Percentiles rank a stretch among this genome's conserved stretches.
Evolutionary conservation across 192 early-diverging fungal species (phyloP).

Genomic region (Lobosporangium transversale): DNA sequence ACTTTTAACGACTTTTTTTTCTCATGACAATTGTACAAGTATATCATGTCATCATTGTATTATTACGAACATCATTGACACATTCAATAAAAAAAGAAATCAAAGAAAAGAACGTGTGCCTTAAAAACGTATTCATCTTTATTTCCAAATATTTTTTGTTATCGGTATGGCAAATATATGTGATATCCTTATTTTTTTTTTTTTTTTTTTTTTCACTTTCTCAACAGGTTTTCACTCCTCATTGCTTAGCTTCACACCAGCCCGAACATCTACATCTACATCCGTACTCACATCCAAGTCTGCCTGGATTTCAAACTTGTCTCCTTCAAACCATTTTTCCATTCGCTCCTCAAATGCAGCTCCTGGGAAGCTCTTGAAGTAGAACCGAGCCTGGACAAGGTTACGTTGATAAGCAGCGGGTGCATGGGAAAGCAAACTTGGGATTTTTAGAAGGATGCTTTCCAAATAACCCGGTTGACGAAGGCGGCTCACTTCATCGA

Average conservation of each 20-base stretch:
- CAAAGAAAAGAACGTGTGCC: too few species aligned
- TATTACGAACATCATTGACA: too few species aligned
- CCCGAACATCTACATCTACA: constrained; percentile 1
- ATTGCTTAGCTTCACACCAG: neutral
- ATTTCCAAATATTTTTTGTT: too few species aligned
- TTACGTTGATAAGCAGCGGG: constrained; percentile 42
- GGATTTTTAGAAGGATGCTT: constrained; percentile 10
- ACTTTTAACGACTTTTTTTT: too few species aligned
- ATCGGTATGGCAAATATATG: too few species aligned
- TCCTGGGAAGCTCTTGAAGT: constrained; percentile 45
- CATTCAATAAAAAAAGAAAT: too few species aligned
- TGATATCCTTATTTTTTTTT: too few species aligned
- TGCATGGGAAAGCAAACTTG: constrained; percentile 37
- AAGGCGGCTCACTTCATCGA: constrained; percentile 21
- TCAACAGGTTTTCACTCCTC: neutral
- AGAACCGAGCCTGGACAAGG: constrained; percentile 29
- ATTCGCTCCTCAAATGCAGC: constrained; percentile 24
- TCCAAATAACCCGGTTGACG: constrained; percentile 21
- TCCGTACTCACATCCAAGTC: constrained; percentile 1
- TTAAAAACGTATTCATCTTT: too few species aligned
- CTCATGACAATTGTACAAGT: too few species aligned
- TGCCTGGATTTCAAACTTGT: neutral
- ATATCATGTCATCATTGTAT: too few species aligned
- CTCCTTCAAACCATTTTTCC: constrained; percentile 11
- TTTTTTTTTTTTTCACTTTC: too few species aligned